These are phyloP conservation scores for Candolleomyces efflorescens DNA, from an alignment of 768 basidiomycete genomes.

Conservation along the genomic window DNA sequence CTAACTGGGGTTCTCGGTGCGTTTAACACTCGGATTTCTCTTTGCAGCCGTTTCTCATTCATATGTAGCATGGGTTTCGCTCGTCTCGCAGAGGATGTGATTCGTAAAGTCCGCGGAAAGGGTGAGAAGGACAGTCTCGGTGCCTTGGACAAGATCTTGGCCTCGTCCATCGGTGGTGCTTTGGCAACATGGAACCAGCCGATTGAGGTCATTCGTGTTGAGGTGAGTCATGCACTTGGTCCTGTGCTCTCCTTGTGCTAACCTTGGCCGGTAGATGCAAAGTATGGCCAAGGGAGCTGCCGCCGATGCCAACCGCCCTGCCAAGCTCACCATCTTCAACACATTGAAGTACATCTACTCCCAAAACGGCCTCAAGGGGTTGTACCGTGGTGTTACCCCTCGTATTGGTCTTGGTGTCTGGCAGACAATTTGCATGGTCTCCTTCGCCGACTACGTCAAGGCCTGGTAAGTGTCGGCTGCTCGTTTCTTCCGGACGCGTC, in stretches of 20 bases:
- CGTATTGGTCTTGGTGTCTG: conserved; percentile 94
- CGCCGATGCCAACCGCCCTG: conserved; percentile 76
- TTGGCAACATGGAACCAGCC: conserved; percentile 99
- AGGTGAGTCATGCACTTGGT: conserved; percentile 45
- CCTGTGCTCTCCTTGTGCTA: neutral
- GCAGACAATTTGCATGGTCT: conserved; percentile 99
- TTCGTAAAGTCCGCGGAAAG: conserved; percentile 77
- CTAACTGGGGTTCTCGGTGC: conserved; percentile 90
- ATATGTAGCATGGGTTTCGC: conserved; percentile 87
- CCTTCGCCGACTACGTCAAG: conserved; percentile 95
- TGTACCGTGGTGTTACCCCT: conserved; percentile 97
- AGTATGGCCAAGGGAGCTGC: conserved; percentile 85
- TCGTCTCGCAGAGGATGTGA: conserved; percentile 79
- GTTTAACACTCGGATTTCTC: conserved; percentile 16
- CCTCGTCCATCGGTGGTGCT: conserved; percentile 90
- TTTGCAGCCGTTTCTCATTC: neutral
- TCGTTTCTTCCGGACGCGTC: neutral
- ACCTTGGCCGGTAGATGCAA: conserved; percentile 76
- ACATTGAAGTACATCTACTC: conserved; percentile 93
- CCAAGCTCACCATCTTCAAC: conserved; percentile 87
- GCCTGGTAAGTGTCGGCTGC: conserved; percentile 48
- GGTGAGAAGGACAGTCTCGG: conserved; percentile 68
- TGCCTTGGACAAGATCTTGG: conserved; percentile 80
- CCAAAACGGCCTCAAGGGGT: conserved; percentile 92
- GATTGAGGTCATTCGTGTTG: conserved; percentile 95